Evolutionary conservation across 2,329 filamentous ascomycete genomes (phyloP), one percentile per base, ranked within the genome.

Genomic region (Colletotrichum aenigma): DNA sequence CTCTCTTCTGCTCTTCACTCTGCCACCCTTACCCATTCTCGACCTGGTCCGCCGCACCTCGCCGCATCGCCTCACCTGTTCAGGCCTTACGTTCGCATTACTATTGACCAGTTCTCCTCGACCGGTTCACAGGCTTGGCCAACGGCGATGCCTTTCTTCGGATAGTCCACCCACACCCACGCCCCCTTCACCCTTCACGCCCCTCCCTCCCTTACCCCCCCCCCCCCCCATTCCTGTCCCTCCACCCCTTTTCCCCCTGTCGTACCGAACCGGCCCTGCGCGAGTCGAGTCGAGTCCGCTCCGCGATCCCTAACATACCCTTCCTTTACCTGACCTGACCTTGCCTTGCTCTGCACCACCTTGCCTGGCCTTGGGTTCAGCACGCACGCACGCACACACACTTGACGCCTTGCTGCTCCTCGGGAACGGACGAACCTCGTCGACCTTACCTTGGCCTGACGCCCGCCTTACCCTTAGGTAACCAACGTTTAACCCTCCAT

Each of bases 281-380:
- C 61, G 67, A 70, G 56, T 71, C 69, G 62, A 75, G 69, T 68
- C 67, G 43, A 64, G 71, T 21, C 52, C 56, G 69, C 64, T 32
- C 61, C 56, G 69, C 64, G 55, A 72, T 64, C 70, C 69, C 69
- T 75, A 32, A 75, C 72, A 75, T 75, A 66, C 72, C 72, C 68
- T 43, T 60, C 38, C 38, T 48, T 48, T n/a, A 56, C 36, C 68
- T 66, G 60, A 21, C 28, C 52, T 60, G 67, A 52, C 67, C 38
- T 43, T 66, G 60, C 55, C 38, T 43, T 61, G 60, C 55, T 52
- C 60, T 52, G 32, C 55, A 24, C 38, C 38, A 21, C 70, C 36
- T 48, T 24, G 43, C 70, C 36, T 48, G 38, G 43, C 70, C 55
- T 72, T 72, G 18, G 38, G 38, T 48, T 48, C 38, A 48, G 38